phyloP scores from a whole-genome alignment of 345 rosid species.

The Excoecaria cochinchinensis region DNA sequence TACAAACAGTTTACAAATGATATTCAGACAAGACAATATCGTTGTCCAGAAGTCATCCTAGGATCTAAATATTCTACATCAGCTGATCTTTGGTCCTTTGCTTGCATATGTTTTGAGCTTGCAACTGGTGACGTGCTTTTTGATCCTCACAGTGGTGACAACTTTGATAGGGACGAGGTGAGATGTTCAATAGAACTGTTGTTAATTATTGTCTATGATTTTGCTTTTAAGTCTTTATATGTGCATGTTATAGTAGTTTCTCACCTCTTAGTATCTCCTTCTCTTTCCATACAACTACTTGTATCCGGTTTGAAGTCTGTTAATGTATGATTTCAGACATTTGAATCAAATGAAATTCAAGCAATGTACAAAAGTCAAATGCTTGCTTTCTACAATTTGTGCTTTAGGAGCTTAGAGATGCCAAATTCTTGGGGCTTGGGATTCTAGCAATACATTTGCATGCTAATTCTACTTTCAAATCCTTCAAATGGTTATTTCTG shows the following conservation, averaged over 20 bases:
- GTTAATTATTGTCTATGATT: not conserved
- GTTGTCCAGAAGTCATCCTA: conserved; percentile 73
- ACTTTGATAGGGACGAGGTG: conserved; percentile 79
- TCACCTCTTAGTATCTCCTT: not conserved
- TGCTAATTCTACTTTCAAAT: not conserved
- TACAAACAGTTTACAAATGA: conserved; percentile 73
- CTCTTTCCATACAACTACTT: not conserved
- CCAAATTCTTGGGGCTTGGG: not conserved
- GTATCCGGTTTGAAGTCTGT: not conserved
- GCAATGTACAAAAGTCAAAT: not conserved
- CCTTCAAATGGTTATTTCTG: not conserved
- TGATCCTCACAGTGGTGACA: conserved; percentile 74
- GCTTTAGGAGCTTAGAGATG: not conserved
- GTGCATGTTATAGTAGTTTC: not conserved
- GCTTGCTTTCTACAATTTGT: not conserved
- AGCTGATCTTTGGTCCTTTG: conserved; percentile 78
- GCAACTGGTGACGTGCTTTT: conserved; percentile 74
- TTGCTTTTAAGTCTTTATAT: not conserved
- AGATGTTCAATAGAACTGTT: conserved; percentile 11
- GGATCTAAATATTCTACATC: conserved; percentile 81
- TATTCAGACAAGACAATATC: conserved; percentile 72
- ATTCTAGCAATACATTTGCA: not conserved
- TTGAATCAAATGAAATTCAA: not conserved
- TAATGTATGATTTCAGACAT: not conserved
- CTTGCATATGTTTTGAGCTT: conserved; percentile 80